Percentiles rank a stretch among this genome's conserved stretches.
Evolutionary conservation across 768 basidiomycete species (phyloP).

Genomic region (Coprinellus aureogranulatus): DNA sequence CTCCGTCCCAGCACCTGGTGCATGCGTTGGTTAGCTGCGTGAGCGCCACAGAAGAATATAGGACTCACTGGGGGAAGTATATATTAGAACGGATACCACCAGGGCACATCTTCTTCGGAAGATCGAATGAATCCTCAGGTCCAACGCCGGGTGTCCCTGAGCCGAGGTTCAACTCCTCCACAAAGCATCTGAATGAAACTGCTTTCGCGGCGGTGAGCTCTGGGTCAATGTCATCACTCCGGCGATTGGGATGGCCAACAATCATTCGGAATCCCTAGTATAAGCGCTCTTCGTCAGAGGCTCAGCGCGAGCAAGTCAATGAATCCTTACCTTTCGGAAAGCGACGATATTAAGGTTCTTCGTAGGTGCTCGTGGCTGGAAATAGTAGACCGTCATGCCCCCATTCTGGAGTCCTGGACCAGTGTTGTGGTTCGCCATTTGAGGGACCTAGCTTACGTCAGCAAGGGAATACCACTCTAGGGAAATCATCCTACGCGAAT

Average conservation of each 20-base stretch:
- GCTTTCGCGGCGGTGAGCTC: background rate
- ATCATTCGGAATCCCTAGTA: conserved; percentile 3
- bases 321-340: background rate
- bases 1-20: conserved; percentile 10
- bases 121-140: background rate
- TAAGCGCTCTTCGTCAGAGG: background rate
- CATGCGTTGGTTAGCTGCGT: background rate
- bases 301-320: background rate
- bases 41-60: too few species aligned
- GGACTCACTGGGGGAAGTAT: conserved; percentile 3
- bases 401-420: conserved; percentile 7
- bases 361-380: conserved; percentile 3
- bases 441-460: conserved; percentile 2
- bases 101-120: background rate
- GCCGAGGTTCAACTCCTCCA: background rate
- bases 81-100: background rate
- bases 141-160: background rate
- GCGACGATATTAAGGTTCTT: background rate
- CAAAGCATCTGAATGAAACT: background rate
- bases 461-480: background rate
- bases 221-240: background rate
- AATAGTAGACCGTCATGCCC: conserved; percentile 10
- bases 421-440: conserved; percentile 12
- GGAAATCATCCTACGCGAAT: background rate
- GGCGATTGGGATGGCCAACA: conserved; percentile 1